Base-by-base conservation (phyloP, 495 filamentous ascomycete species). In the Hypomontagnella monticulosa region DNA sequence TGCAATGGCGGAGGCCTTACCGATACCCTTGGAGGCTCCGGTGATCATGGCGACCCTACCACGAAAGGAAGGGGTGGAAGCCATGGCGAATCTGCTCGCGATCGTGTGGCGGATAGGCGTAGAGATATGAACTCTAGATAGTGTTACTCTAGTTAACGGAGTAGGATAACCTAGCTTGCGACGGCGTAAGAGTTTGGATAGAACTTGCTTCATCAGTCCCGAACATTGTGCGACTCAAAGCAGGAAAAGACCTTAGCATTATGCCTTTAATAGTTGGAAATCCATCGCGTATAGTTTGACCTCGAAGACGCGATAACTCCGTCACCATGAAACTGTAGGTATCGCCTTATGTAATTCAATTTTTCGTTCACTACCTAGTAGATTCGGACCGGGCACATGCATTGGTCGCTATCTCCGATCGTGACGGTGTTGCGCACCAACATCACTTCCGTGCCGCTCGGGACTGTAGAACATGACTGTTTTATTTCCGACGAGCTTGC, bases 11-110 rank as follows among this genome's bases (percentile, higher is more conserved):
- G 81, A 80, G 52, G 88, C 83, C 51, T 76, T 81, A 59, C 89
- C 89, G 38, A 92, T 91, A 43, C 89, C 89, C 69, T 85, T 88
- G 18, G 85, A 86, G 54, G 78, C 85, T 53, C 89, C 88, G 30
- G 89, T 91, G 66, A 92, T 80, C 46, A 91, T 65, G 51, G 83
- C 81, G 53, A 88, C 80, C 76, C 88, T 89, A 40, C 81, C 84
- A 4, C 75, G 15, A 54, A 89, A 82, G 33, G 81, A 74, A 15
- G 23, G 1, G 37, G 41, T 53, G 14, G 64, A 30, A n/a, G 57
- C 15, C 57, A 67, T 67, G 37, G 46, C 53, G 46, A 12, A 42
- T 15, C 32, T 6, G 19, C 4, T 34, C 1, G 46, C 4, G 8
- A 12, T 5, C 11, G 43, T 51, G 38, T 5, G 11, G 33, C 15